phyloP scores from a whole-genome alignment of 306 rosid species.

The Prunus davidiana region DNA sequence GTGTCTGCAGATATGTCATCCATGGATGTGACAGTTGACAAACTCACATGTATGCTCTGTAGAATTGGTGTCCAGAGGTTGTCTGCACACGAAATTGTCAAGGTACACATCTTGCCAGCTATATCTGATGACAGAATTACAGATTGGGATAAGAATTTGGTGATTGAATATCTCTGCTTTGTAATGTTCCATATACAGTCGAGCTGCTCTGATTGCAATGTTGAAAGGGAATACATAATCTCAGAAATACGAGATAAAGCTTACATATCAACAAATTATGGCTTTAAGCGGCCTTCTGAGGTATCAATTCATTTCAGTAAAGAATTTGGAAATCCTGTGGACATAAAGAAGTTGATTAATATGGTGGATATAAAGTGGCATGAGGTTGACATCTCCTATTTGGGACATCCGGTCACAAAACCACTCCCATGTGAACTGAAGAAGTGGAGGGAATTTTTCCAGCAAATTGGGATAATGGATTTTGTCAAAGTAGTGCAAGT shows the following conservation, averaged over 20 bases:
- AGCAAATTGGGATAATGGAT: conserved; percentile 69
- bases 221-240: conserved; percentile 56
- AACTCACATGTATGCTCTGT: conserved; percentile 54
- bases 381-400: conserved; percentile 69
- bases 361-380: conserved; percentile 61
- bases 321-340: conserved; percentile 70
- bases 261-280: conserved; percentile 65
- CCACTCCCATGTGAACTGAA: conserved; percentile 48
- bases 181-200: conserved; percentile 73
- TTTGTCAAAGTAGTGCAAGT: conserved; percentile 64
- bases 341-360: conserved; percentile 56
- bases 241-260: conserved; percentile 57
- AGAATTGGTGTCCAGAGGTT: conserved; percentile 76
- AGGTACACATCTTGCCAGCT: conserved; percentile 75
- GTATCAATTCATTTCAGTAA: conserved; percentile 73
- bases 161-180: conserved; percentile 83
- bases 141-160: conserved; percentile 40
- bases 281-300: conserved; percentile 66
- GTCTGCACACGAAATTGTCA: conserved; percentile 87
- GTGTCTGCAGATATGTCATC: conserved; percentile 41
- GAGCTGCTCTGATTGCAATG: conserved; percentile 63
- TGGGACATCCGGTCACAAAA: conserved; percentile 64
- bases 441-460: conserved; percentile 86
- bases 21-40: conserved; percentile 41
- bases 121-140: conserved; percentile 43